phyloP scores from a whole-genome alignment of 202 grass and related monocot genomes.

The Brachypodium distachyon region DNA sequence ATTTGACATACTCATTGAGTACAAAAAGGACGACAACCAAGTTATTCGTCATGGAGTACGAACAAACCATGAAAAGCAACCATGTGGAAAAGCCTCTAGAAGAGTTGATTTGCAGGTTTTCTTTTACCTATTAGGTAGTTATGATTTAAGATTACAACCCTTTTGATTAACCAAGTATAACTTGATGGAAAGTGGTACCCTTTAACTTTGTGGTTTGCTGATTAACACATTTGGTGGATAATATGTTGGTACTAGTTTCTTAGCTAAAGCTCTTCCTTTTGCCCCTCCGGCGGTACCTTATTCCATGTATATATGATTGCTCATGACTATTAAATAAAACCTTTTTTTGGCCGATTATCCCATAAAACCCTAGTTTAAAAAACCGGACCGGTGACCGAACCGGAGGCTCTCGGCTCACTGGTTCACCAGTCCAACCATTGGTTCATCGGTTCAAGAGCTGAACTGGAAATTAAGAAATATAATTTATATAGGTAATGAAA shows the following conservation, averaged over 20 bases:
- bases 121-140: background rate
- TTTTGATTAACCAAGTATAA: background rate
- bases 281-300: background rate
- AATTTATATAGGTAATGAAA: no score
- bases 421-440: no score
- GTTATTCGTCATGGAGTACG: slow-evolving; percentile 43
- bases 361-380: no score
- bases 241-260: background rate
- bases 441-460: no score
- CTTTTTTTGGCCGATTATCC: background rate
- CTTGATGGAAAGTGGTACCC: background rate
- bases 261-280: background rate
- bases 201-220: background rate
- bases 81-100: slow-evolving; percentile 37
- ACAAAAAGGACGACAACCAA: slow-evolving; percentile 35
- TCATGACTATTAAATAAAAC: background rate
- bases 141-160: no score
- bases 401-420: no score
- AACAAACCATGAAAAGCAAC: background rate
- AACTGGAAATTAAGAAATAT: no score
- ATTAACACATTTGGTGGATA: background rate
- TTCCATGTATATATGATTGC: background rate
- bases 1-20: slow-evolving; percentile 42
- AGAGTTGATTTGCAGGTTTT: slow-evolving; percentile 43
- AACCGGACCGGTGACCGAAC: no score